phyloP scores from a whole-genome alignment of 2,329 filamentous ascomycete genomes.

The Leptographium flavum region DNA sequence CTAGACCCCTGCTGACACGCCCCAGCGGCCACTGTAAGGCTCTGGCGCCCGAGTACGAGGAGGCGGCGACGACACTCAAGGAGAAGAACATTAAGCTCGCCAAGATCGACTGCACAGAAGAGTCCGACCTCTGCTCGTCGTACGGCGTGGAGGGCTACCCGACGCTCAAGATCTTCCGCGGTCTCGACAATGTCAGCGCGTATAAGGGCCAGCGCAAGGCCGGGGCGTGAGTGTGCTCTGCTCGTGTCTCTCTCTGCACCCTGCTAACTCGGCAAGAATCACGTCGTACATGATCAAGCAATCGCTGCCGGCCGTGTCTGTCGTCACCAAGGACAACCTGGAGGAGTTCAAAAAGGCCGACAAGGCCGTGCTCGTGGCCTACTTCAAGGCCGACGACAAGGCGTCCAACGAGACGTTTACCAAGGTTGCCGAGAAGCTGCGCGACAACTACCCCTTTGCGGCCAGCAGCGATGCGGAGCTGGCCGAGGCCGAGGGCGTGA shows the following conservation, averaged over 20 bases:
- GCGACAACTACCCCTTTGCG: constrained; percentile 88
- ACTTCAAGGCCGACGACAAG: constrained; percentile 71
- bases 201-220: constrained; percentile 88
- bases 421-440: constrained; percentile 56
- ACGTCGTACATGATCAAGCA: constrained; percentile 96
- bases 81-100: constrained; percentile 75
- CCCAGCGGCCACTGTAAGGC: constrained; percentile 92
- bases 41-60: constrained; percentile 82
- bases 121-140: constrained; percentile 78
- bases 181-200: constrained; percentile 62
- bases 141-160: constrained; percentile 95
- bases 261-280: constrained; percentile 28
- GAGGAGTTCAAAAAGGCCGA: constrained; percentile 97
- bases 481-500: constrained; percentile 81
- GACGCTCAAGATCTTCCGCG: constrained; percentile 97
- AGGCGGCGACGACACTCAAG: constrained; percentile 70
- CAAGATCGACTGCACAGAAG: constrained; percentile 92
- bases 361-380: constrained; percentile 89
- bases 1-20: constrained; percentile 1
- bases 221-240: constrained; percentile 40
- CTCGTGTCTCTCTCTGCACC: background rate
- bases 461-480: constrained; percentile 69
- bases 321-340: constrained; percentile 65
- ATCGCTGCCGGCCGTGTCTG: constrained; percentile 80
- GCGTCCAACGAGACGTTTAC: constrained; percentile 74